Conservation (phyloP, 2,329 filamentous ascomycete species). For the Neobulgaria alba region DNA sequence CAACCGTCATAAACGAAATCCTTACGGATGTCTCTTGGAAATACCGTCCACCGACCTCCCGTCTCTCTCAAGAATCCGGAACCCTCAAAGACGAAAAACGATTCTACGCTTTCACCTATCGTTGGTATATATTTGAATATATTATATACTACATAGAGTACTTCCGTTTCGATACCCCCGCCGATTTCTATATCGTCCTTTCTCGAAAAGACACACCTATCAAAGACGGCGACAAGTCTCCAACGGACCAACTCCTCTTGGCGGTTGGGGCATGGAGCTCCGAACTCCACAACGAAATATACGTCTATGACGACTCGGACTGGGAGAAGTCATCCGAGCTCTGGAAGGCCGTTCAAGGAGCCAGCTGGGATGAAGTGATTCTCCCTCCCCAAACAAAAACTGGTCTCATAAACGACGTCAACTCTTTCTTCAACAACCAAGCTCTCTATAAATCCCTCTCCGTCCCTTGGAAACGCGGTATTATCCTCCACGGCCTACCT, state of each 20-base stretch:
- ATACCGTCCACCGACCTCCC: conserved; percentile 5
- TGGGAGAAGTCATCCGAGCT: conserved; percentile 56
- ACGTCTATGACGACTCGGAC: conserved; percentile 52
- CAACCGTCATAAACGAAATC: conserved; percentile 4
- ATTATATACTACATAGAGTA: conserved; percentile 17
- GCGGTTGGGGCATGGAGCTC: conserved; percentile 46
- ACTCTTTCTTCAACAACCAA: conserved; percentile 52
- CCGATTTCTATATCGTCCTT: conserved; percentile 8
- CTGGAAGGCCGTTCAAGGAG: conserved; percentile 43
- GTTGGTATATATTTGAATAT: conserved; percentile 9
- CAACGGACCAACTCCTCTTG: conserved; percentile 43
- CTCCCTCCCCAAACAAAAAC: conserved; percentile 57
- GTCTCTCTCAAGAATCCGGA: conserved; percentile 2
- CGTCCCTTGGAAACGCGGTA: conserved; percentile 62
- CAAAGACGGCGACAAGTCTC: neutral
- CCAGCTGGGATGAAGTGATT: conserved; percentile 57
- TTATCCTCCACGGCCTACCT: conserved; percentile 58
- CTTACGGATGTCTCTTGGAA: conserved; percentile 4
- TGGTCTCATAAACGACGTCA: conserved; percentile 51
- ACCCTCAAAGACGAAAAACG: conserved; percentile 9
- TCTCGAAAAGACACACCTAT: neutral
- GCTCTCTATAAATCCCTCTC: conserved; percentile 49
- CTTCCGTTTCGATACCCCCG: neutral
- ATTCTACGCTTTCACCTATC: conserved; percentile 15
- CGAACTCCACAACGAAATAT: conserved; percentile 55